These are phyloP conservation scores for Aurantiochytrium sp. DNA, from an alignment of 108 stramenopile genomes.

Conservation along the genomic window DNA sequence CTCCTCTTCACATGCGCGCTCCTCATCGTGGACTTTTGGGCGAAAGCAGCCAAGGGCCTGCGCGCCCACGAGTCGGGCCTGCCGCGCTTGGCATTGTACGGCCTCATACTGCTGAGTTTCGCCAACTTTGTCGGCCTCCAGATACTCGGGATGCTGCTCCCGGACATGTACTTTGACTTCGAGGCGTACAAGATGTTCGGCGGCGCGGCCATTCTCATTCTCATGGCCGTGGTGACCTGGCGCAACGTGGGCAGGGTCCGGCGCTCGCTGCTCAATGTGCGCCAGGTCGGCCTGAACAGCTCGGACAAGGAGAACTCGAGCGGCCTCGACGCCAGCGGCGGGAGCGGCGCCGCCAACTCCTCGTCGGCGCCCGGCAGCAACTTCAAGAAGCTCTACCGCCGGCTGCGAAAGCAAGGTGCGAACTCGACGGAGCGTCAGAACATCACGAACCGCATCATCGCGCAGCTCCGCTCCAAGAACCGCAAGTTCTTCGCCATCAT, in stretches of 20 bases:
- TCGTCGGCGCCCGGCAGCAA: neutral
- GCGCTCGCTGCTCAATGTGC: neutral
- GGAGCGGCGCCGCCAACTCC: neutral
- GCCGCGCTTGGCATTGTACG: neutral
- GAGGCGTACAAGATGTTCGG: neutral
- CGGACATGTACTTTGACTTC: neutral
- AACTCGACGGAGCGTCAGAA: neutral
- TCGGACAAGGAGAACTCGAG: neutral
- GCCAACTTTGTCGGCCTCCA: neutral
- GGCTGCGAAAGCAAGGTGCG: neutral
- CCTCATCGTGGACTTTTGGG: neutral
- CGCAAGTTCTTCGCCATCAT: neutral
- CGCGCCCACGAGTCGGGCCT: neutral
- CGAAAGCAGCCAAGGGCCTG: neutral
- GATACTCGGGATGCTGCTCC: neutral
- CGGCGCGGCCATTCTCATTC: neutral
- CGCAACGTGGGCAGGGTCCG: neutral
- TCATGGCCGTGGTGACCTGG: neutral
- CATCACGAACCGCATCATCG: neutral
- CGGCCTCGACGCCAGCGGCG: neutral
- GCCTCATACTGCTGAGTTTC: neutral
- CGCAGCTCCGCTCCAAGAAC: neutral
- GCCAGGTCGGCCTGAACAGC: neutral
- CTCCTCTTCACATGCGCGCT: neutral
- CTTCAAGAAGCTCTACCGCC: neutral